Evolutionary conservation across 805 yeast genomes (phyloP), one percentile per base, ranked within the genome.

Genomic region (Scheffersomyces lignosus): DNA sequence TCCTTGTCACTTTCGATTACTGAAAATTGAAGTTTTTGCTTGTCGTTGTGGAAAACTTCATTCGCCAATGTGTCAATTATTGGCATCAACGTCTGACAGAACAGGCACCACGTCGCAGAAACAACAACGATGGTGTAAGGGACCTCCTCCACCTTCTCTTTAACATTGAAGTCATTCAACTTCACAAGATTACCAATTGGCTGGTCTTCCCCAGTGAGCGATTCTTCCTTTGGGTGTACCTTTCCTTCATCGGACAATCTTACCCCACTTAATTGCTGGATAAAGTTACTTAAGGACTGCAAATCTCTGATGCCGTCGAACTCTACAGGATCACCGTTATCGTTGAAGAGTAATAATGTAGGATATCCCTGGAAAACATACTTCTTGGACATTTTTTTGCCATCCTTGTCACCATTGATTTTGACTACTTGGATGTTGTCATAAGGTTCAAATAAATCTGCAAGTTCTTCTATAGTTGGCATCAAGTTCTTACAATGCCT

Each of bases 361-460:
- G 96, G 96, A 51, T 68, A 86, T 10, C 86, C 85, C 25, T 75
- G 64, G 27, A 78, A 58, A n/a, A 70, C 69, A 55, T 70, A 80
- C 48, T 71, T 66, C 38, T 66, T 67, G 18, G 76, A 67, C 58
- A 77, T 64, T 40, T 67, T 64, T 32, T 71, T 70, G 43, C 83
- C 72, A 34, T 64, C 69, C 37, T 58, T 49, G 34, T 82, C 87
- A 1, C 82, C 87, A 54, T 82, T 79, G 33, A 81, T 70, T 47
- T 78, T 76, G 12, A 73, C 69, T 29, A 79, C 62, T 45, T 74
- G 76, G 17, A 79, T 56, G 15, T 60, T 57, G 13, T 69, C 70
- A 29, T 47, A 43, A 5, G 36, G 47, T 15, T 48, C 56, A 36
- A 61, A 70, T 15, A 49, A 24, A 1, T 58, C 63, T 1, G 64